phyloP scores from a whole-genome alignment of 768 basidiomycete species.

The Rhizopogon roseolus region DNA sequence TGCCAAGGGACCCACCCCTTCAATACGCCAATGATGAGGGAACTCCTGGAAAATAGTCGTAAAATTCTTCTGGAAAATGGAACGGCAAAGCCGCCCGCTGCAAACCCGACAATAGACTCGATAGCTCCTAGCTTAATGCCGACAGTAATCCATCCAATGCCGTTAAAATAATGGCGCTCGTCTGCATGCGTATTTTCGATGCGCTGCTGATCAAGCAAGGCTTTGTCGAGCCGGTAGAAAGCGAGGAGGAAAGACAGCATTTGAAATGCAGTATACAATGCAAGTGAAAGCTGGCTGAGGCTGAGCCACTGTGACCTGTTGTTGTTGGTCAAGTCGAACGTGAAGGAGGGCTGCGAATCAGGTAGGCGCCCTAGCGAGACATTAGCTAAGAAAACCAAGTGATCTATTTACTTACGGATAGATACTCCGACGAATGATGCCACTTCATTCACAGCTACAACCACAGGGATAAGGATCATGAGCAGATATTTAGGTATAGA shows the following conservation, averaged over 20 bases:
- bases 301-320: constrained; percentile 44
- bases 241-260: constrained; percentile 51
- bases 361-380: constrained; percentile 1
- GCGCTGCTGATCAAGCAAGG: constrained; percentile 44
- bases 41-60: constrained; percentile 47
- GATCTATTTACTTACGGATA: constrained; percentile 40
- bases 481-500: constrained; percentile 40
- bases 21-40: constrained; percentile 55
- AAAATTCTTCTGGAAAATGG: constrained; percentile 54
- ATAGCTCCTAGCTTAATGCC: constrained; percentile 60
- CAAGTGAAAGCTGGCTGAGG: constrained; percentile 57
- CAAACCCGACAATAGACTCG: constrained; percentile 65
- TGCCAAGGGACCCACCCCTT: constrained; percentile 52
- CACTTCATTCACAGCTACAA: constrained; percentile 51
- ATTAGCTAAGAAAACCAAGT: not conserved
- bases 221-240: constrained; percentile 52
- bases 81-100: constrained; percentile 45
- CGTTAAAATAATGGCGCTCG: constrained; percentile 47
- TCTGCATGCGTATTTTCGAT: constrained; percentile 44
- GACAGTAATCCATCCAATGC: constrained; percentile 60
- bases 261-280: constrained; percentile 54
- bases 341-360: constrained; percentile 11
- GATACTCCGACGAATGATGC: constrained; percentile 61
- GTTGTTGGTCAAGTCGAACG: constrained; percentile 37
- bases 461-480: constrained; percentile 49